Base-by-base conservation (phyloP, 139 green algal genomes). In the Chlorella sorokiniana region DNA sequence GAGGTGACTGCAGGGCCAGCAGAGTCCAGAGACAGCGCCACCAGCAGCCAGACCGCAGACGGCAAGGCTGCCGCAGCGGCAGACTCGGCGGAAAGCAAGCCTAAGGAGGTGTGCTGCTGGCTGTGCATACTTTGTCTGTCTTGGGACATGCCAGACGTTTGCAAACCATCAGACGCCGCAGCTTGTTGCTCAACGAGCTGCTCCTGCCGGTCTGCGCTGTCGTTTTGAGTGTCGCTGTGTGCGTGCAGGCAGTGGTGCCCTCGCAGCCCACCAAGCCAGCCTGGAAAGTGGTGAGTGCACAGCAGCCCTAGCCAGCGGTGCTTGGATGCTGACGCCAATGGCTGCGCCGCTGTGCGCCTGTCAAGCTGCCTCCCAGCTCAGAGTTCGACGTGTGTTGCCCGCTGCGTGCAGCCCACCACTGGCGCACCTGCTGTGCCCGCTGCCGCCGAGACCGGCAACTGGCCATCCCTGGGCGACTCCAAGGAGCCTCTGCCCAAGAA, bases 401-500 rank as follows among this genome's bases (percentile, higher is more conserved):
- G 56, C 56, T 65, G 16, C n/a, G 31, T 69, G 51, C 69, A 63
- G 69, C 63, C 54, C 40, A 63, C 59, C 29, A n/a, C 62, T 38
- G 31, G 29, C 38, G 70, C 40, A 18, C 11, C 63, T 23, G 64
- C 74, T 20, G 81, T 79, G 40, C 72, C 73, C 59, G 6, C 72
- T 75, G 1, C 63, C 82, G 67, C 69, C 23, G 82, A 80, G 16
- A 69, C 35, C 14, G 38, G 81, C 81, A 69, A 78, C n/a, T 97
- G 94, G 94, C 93, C 94, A 0, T 91, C 91, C 0, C 84, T 97
- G 41, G 94, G 87, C 0, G 93, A 95, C 76, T 89, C 92, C 7
- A 97, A 97, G 74, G 86, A 94, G 69, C 89, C 89, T 4, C 42
- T 86, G 5, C 88, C 89, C 52, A 95, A 95, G 86, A 91, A 91